Evolutionary conservation across 768 basidiomycete genomes (phyloP), one percentile per base, ranked within the genome.

Genomic region (Tulasnella sp.): DNA sequence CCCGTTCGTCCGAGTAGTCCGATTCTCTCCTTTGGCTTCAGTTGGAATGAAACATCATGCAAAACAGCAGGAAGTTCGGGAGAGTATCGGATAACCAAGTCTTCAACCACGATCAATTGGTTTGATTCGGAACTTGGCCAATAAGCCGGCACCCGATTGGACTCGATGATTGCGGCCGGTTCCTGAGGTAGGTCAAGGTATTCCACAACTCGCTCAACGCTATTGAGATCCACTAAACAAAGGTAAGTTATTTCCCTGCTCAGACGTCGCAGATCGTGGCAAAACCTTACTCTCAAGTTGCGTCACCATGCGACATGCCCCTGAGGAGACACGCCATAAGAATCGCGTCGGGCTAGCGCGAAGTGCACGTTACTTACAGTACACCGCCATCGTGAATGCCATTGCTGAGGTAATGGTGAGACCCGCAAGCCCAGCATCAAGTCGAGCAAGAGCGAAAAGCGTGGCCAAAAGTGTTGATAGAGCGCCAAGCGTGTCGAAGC

Each of bases 151-250:
- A 90, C 91, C 8, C 93, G 88, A 75, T 87, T 88, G 0, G 87
- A 86, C 79, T 94, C 91, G 70, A 95, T 91, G 76, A 91, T 80
- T 0, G 90, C 86, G 2, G 93, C 89, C 0, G 96, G 91, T 81
- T 97, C 94, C 82, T 94, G 93, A 0, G 94, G 94, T 6, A 97
- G 86, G 72, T 93, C 88, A 31, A 97, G 89, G 84, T 96, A 97
- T 85, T 97, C 95, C 8, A 94, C 89, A 17, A 96, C 87, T 77
- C 96, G 92, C 82, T 98, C 95, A 5, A 97, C 93, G 15, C 93
- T 91, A 84, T 85, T 84, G 77, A 84, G 82, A 72, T 84, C 83
- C 82, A 79, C 67, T 78, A n/a, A n/a, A 25, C 14, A 34, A 31
- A 67, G 6, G 19, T 25, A 8, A 3, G 25, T 39, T 2, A 72